These are phyloP conservation scores for Metschnikowia rubicola DNA, from an alignment of 805 yeast species.

Conservation along the genomic window DNA sequence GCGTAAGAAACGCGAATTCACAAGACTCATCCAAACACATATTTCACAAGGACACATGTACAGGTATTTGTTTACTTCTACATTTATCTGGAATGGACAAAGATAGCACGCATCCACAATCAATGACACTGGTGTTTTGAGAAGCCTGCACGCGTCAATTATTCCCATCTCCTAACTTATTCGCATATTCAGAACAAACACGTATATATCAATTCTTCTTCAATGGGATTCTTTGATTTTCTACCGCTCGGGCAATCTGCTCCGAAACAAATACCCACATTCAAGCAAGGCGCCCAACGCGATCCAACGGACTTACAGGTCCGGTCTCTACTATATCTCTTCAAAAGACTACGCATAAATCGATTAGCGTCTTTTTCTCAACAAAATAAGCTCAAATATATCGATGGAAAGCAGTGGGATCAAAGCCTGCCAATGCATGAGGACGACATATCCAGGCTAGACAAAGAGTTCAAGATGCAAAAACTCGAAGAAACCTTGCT, in stretches of 20 bases:
- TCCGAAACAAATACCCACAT: not conserved
- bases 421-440: conserved; percentile 14
- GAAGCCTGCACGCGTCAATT: not conserved
- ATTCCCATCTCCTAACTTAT: not conserved
- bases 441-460: conserved; percentile 39
- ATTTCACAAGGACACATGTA: no score
- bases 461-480: conserved; percentile 48
- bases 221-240: conserved; percentile 12
- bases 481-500: conserved; percentile 41
- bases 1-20: conserved; percentile 4
- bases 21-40: not conserved
- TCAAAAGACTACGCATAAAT: conserved; percentile 47
- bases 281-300: conserved; percentile 1
- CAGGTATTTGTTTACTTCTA: no score
- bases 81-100: no score
- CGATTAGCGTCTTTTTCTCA: conserved; percentile 41
- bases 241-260: conserved; percentile 2
- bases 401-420: conserved; percentile 9
- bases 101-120: no score
- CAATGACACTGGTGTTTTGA: no score
- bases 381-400: conserved; percentile 18
- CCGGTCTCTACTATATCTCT: conserved; percentile 56
- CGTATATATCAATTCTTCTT: not conserved
- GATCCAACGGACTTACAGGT: conserved; percentile 56
- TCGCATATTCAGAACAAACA: not conserved